Evolutionary conservation across 1,139 yeast genomes (phyloP), one percentile per base, ranked within the genome.

Genomic region (Yamadazyma dendronema): DNA sequence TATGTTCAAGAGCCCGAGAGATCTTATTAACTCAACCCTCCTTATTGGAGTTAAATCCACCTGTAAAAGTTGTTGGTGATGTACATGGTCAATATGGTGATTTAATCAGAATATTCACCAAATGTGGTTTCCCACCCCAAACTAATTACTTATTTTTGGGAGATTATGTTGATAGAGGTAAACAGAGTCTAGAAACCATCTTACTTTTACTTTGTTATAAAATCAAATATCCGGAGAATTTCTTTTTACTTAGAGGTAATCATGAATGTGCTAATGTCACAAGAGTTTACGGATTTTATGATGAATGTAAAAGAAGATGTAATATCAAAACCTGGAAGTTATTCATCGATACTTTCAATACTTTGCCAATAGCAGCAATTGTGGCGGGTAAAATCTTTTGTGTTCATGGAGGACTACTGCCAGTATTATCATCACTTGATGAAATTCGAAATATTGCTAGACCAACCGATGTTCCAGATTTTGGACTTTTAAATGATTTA

Each of bases 211-310:
- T 92, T 40, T 88, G 96, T 62, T 92, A 88, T 65, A 92, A 92
- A 61, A 90, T 92, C 62, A 90, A 90, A 58, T 90, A 89, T 57
- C 97, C 97, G 0, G 97, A 92, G 55, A 92, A 92, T 66, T 92
- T 92, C 61, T 92, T 92, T 62, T 60, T 92, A 29, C 70, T 92
- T 38, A 72, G 98, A 51, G 97, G 98, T 13, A 92, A 92, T 61
- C 98, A 92, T 62, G 97, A 92, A 65, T 88, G 96, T 64, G 97
- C 97, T 17, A 88, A 85, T 55, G 95, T 92, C 34, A 92, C 97
- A 3, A 74, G 95, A 49, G 96, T 92, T 21, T 92, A 92, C 58
- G 97, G 98, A 4, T 92, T 92, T 56, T 92, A 88, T 59, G 97
- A 92, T 64, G 98, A 92, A 62, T 92, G 97, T 67, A 92, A 92